Evolutionary conservation across 2,329 filamentous ascomycete genomes (phyloP).

Genomic region (Beauveria medogensis): DNA sequence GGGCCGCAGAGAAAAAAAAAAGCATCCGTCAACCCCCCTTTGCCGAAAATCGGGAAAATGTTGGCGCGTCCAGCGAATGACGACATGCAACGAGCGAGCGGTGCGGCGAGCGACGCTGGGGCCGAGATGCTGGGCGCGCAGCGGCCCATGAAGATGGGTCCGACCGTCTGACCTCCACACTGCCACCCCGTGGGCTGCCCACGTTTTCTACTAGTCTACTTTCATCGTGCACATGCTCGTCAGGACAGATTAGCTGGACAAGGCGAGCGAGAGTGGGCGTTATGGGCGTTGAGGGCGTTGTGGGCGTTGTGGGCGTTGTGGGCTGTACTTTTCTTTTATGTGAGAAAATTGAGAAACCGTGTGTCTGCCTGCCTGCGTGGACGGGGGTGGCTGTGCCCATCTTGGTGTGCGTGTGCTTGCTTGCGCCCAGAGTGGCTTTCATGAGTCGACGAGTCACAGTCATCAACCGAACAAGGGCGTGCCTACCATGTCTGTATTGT

Average conservation of each 20-base stretch:
- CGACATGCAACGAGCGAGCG: slow-evolving; percentile 8
- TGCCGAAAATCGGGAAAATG: background rate
- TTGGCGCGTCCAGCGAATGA: background rate
- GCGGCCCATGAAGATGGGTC: slow-evolving; percentile 1
- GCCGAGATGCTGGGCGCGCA: too few relatives aligned
- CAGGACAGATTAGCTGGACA: background rate
- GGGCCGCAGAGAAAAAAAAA: too few relatives aligned
- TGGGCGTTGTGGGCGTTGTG: too few relatives aligned
- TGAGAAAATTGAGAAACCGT: background rate
- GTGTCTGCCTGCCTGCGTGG: background rate
- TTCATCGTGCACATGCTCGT: background rate
- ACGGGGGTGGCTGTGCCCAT: background rate
- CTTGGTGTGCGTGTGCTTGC: background rate
- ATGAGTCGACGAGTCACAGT: background rate
- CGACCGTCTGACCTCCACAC: slow-evolving; percentile 9
- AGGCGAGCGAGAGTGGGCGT: background rate
- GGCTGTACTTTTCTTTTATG: background rate
- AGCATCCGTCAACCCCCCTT: too few relatives aligned
- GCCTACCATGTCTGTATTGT: background rate
- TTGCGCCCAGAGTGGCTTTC: background rate
- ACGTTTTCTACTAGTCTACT: slow-evolving; percentile 7
- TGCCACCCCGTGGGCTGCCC: slow-evolving; percentile 7
- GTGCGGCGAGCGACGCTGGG: background rate
- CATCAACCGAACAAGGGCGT: background rate
- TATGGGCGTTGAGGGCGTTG: background rate